phyloP scores from a whole-genome alignment of 176 grass and related monocot genomes.

The Chloris gayana region DNA sequence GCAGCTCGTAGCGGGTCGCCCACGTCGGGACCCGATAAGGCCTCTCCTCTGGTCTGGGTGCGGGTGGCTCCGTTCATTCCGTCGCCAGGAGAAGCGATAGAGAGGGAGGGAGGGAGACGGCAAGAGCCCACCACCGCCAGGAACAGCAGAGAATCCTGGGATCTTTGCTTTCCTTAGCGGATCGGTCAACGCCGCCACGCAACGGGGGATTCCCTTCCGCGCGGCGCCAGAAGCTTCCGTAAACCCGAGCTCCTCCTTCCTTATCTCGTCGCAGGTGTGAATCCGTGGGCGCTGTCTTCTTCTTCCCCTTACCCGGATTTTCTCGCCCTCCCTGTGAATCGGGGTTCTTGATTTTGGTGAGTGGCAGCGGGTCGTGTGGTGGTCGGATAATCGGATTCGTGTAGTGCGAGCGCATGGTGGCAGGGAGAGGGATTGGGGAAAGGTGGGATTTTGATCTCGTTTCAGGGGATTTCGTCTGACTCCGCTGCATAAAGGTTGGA shows the following conservation, averaged over 20 bases:
- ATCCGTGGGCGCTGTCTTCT: neutral
- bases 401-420: no score
- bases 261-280: neutral
- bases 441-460: slow-evolving; percentile 21
- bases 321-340: neutral
- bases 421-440: neutral
- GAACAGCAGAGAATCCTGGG: slow-evolving; percentile 23
- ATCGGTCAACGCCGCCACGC: slow-evolving; percentile 27
- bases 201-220: neutral
- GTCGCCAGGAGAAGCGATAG: neutral
- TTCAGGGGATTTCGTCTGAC: neutral
- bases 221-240: neutral
- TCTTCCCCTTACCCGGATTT: neutral
- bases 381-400: no score
- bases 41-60: no score
- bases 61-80: no score
- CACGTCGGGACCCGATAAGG: no score
- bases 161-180: slow-evolving; percentile 12
- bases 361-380: no score
- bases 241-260: neutral
- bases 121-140: no score
- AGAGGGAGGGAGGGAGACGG: no score
- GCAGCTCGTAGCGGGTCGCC: no score
- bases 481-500: neutral
- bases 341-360: neutral